A percentile compares a stretch with the other conserved stretches of the same genome.
Evolutionary conservation across 805 yeast species (phyloP).

Genomic region (Groenewaldozyma tartarivorans): DNA sequence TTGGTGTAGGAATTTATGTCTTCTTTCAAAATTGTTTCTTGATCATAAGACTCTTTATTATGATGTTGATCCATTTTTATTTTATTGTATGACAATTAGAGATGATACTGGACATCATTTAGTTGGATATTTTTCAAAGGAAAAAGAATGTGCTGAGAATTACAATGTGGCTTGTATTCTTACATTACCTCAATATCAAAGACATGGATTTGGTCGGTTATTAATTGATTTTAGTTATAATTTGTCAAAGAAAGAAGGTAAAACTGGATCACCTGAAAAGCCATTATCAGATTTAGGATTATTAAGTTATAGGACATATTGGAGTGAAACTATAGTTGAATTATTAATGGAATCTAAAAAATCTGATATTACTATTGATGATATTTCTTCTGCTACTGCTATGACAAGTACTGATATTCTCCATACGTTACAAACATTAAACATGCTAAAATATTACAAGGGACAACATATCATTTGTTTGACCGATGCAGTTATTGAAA

Average conservation of each 20-base stretch:
- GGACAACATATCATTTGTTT: conserved; percentile 89
- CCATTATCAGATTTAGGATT: conserved; percentile 93
- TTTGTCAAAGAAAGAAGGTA: conserved; percentile 76
- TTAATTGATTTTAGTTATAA: conserved; percentile 91
- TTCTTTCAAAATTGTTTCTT: conserved; percentile 78
- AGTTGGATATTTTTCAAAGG: conserved; percentile 95
- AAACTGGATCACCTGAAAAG: conserved; percentile 94
- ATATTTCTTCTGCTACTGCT: conserved; percentile 72
- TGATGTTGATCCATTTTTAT: conserved; percentile 95
- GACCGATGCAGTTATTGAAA: conserved; percentile 70
- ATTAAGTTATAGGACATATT: conserved; percentile 85
- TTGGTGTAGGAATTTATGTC: conserved; percentile 93
- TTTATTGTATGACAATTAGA: conserved; percentile 87
- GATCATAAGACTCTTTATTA: conserved; percentile 95
- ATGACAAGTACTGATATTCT: conserved; percentile 96
- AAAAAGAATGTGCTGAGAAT: conserved; percentile 89
- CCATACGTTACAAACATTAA: conserved; percentile 86
- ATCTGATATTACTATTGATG: conserved; percentile 70
- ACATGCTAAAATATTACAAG: conserved; percentile 82
- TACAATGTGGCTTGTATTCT: conserved; percentile 96
- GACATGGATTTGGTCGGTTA: conserved; percentile 87
- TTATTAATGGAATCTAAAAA: conserved; percentile 61
- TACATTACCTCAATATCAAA: conserved; percentile 92
- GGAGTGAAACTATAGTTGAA: conserved; percentile 85
- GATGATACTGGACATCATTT: conserved; percentile 91